Percentiles rank a stretch among this genome's conserved stretches.
These are phyloP conservation scores for Climacium dendroides DNA, from an alignment of 225 moss, liverwort and hornwort species.

Conservation along the genomic window DNA sequence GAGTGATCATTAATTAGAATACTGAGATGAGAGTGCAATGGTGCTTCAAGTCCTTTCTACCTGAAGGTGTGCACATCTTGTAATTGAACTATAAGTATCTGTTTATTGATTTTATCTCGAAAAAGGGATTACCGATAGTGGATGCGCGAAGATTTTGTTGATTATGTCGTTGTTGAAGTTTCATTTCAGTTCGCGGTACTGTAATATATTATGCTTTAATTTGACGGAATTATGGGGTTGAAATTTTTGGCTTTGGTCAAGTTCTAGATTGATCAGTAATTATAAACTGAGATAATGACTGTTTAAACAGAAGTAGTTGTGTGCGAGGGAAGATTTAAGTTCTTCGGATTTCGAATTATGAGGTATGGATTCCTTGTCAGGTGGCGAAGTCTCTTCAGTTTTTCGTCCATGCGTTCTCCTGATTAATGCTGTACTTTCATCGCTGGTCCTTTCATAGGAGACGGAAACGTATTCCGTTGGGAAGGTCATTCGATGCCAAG, in stretches of 20 bases:
- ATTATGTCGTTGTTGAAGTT: not conserved
- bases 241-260: not conserved
- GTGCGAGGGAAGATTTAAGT: not conserved
- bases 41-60: too few species aligned
- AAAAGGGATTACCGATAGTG: not conserved
- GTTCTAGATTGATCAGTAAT: not conserved
- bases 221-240: not conserved
- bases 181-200: not conserved
- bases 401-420: not conserved
- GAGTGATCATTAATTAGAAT: too few species aligned
- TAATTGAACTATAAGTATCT: not conserved
- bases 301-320: not conserved
- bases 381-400: not conserved
- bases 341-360: not conserved
- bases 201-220: not conserved
- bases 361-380: not conserved
- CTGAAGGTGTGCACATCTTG: not conserved
- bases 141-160: not conserved
- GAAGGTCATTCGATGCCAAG: not conserved
- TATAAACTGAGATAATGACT: not conserved
- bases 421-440: not conserved
- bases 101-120: not conserved
- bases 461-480: not conserved
- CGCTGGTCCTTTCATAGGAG: not conserved
- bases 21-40: too few species aligned